Base-by-base conservation (phyloP, 441 rosid species). In the Capsella rubella region DNA sequence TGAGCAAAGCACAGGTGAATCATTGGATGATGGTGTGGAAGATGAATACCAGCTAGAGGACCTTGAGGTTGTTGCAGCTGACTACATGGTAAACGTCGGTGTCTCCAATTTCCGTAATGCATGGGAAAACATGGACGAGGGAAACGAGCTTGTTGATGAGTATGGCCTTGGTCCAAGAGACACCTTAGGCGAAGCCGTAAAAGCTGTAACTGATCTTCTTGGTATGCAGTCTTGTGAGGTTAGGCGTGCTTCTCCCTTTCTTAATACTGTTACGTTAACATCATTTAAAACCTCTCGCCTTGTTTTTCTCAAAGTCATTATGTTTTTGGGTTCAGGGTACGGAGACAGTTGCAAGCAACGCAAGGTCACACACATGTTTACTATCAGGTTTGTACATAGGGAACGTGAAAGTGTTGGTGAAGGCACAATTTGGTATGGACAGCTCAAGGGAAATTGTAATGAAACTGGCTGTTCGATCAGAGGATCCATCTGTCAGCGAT, bases 141-240 rank as follows among this genome's bases (percentile, higher is more conserved):
- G 85, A 51, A 78, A 50, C 68, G 99, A 93, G 84, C 91, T 78
- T n/a, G 88, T 90, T 14, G 98, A 93, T 68, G 99, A 95, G 75
- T 95, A 95, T 57, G 99, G 95, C 39, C 96, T 93, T 73, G 99
- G 98, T 63, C 87, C 88, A 45, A 91, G 97, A 82, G 99, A 93
- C 47, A 90, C 89, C 72, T 83, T 93, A 80, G 80, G 82, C 18
- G 99, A 93, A 76, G 95, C 98, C 68, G 89, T 91, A 46, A 87
- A 72, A 69, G 89, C 97, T 53, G 99, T 91, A 72, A 85, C 85
- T 66, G 79, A 75, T 79, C 99, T 95, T 85, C 96, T 95, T 32
- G 99, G 99, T 83, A 87, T 95, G 99, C 98, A 91, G 81, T 89
- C 97, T 10, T 95, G 98, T 54, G 99, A 95, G 97, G 99, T 90